Conservation (phyloP, 768 basidiomycete genomes). For the Mrakia gelida region DNA sequence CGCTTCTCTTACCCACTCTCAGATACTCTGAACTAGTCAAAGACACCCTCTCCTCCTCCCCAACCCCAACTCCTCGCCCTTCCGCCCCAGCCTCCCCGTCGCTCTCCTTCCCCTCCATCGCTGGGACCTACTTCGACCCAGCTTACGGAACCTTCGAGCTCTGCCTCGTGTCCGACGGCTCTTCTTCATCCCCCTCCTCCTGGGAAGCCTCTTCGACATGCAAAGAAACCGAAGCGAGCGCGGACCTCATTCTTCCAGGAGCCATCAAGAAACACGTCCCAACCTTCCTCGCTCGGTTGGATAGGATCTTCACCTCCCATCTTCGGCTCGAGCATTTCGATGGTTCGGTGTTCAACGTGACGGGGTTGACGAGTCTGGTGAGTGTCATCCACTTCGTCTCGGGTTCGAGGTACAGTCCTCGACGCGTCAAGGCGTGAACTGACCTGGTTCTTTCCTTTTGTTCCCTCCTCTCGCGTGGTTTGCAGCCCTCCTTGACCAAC, state of each 20-base stretch:
- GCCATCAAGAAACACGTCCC: not conserved
- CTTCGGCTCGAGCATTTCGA: constrained; percentile 20
- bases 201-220: not conserved
- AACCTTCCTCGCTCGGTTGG: constrained; percentile 6
- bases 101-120: not conserved
- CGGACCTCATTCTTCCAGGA: constrained; percentile 2
- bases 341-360: constrained; percentile 15
- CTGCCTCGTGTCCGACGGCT: not conserved
- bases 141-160: constrained; percentile 30
- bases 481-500: not conserved
- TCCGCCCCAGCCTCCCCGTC: not conserved
- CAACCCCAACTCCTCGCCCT: not conserved
- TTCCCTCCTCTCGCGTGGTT: too few relatives aligned
- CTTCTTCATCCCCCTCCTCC: not conserved
- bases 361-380: not conserved
- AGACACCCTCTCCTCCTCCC: not conserved
- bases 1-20: not conserved
- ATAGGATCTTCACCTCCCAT: constrained; percentile 25
- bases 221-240: too few relatives aligned
- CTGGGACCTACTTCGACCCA: constrained; percentile 27
- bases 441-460: too few relatives aligned
- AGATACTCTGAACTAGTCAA: not conserved
- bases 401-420: too few relatives aligned
- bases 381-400: not conserved
- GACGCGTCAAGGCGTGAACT: too few relatives aligned